A percentile compares a stretch with the other conserved stretches of the same genome.
phyloP scores from a whole-genome alignment of 768 basidiomycete genomes.

The Termitomyces sp. region DNA sequence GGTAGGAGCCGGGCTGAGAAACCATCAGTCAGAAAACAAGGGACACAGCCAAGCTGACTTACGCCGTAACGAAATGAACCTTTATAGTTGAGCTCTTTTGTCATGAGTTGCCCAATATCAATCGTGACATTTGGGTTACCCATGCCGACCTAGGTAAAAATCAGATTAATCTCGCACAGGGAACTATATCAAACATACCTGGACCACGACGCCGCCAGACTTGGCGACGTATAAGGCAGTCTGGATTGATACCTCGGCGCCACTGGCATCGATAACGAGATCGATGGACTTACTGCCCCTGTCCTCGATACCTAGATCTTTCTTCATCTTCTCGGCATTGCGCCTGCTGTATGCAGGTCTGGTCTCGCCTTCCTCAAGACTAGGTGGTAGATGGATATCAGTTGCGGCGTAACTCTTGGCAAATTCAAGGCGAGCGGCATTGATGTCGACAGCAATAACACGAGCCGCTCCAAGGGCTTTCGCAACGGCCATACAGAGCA shows the following conservation, averaged over 20 bases:
- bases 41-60: constrained; percentile 17
- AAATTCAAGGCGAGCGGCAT: constrained; percentile 73
- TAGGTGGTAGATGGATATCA: constrained; percentile 61
- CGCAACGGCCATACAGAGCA: constrained; percentile 94
- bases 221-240: constrained; percentile 74
- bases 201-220: constrained; percentile 70
- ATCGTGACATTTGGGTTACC: constrained; percentile 72
- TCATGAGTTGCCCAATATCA: constrained; percentile 62
- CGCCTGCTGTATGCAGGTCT: constrained; percentile 67
- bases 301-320: constrained; percentile 60
- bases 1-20: constrained; percentile 74
- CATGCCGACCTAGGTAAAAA: constrained; percentile 66
- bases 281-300: constrained; percentile 71
- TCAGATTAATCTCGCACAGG: background rate
- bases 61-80: constrained; percentile 93
- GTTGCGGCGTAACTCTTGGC: constrained; percentile 83
- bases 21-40: background rate
- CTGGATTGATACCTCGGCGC: constrained; percentile 89
- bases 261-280: constrained; percentile 87
- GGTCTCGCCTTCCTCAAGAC: constrained; percentile 56
- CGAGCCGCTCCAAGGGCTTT: constrained; percentile 85
- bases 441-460: constrained; percentile 81
- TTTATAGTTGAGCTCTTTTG: constrained; percentile 76
- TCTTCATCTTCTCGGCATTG: constrained; percentile 61
- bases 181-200: constrained; percentile 32